Evolutionary conservation across 352 stramenopile species (phyloP).

Genomic region (Thalassiosira oceanica): DNA sequence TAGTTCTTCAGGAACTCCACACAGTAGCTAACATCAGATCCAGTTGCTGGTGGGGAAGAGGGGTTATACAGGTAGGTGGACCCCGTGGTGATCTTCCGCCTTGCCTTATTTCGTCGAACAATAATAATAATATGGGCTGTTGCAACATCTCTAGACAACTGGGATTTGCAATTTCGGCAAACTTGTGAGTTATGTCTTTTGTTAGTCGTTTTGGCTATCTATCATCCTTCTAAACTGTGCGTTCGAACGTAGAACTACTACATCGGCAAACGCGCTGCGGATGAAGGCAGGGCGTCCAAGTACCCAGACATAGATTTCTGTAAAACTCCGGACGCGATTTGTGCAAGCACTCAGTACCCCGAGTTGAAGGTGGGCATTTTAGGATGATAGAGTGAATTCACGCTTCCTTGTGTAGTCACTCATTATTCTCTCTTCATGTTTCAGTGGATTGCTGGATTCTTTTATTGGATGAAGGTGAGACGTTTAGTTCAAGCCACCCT

Average conservation of each 20-base stretch:
- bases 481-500: too few relatives aligned
- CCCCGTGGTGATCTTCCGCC: neutral
- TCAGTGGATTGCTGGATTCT: conserved; percentile 48
- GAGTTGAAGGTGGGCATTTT: too few relatives aligned
- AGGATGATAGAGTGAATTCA: too few relatives aligned
- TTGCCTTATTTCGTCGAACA: neutral
- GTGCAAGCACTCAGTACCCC: conserved; percentile 27
- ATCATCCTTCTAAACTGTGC: too few relatives aligned
- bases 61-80: neutral
- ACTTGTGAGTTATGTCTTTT: too few relatives aligned
- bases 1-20: too few relatives aligned
- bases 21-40: too few relatives aligned
- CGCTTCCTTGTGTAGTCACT: too few relatives aligned
- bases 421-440: too few relatives aligned
- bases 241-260: too few relatives aligned
- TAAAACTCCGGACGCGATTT: conserved; percentile 39
- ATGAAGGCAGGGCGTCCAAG: conserved; percentile 26
- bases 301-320: conserved; percentile 64
- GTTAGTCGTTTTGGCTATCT: too few relatives aligned
- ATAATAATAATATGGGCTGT: neutral
- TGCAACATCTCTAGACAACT: conserved; percentile 6
- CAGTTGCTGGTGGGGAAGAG: too few relatives aligned
- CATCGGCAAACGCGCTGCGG: conserved; percentile 40
- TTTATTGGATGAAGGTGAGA: conserved; percentile 50
- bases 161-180: conserved; percentile 56